Evolutionary conservation across 1,139 yeast species (phyloP).

Genomic region (Magnusiomyces starmeri): DNA sequence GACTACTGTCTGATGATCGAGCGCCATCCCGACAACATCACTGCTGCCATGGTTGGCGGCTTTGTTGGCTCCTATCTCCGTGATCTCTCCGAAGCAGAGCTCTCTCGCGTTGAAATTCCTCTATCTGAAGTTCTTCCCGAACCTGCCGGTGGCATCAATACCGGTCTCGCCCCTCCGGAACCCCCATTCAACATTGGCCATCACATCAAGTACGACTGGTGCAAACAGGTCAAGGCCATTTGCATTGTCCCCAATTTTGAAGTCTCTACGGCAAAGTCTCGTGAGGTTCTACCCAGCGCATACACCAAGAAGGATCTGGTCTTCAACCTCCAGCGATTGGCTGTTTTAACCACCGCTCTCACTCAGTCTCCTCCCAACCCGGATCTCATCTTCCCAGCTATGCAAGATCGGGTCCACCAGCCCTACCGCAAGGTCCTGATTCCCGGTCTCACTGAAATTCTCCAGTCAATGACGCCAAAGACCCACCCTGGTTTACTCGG

Average conservation of each 20-base stretch:
- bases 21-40: slow-evolving; percentile 95
- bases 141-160: slow-evolving; percentile 58
- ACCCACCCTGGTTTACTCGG: slow-evolving; percentile 83
- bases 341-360: slow-evolving; percentile 74
- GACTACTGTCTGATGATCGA: slow-evolving; percentile 96
- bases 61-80: slow-evolving; percentile 91
- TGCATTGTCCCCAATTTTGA: slow-evolving; percentile 92
- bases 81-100: slow-evolving; percentile 64
- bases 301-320: slow-evolving; percentile 80
- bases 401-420: slow-evolving; percentile 96
- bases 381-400: slow-evolving; percentile 78
- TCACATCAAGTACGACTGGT: slow-evolving; percentile 81
- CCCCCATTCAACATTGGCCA: slow-evolving; percentile 90
- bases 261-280: slow-evolving; percentile 82
- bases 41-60: slow-evolving; percentile 99
- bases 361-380: slow-evolving; percentile 78
- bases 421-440: slow-evolving; percentile 86
- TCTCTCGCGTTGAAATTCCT: slow-evolving; percentile 71
- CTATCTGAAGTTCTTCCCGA: slow-evolving; percentile 77
- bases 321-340: slow-evolving; percentile 75
- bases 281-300: slow-evolving; percentile 77
- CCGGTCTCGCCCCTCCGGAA: slow-evolving; percentile 61
- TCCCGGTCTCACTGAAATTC: slow-evolving; percentile 82
- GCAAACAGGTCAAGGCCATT: slow-evolving; percentile 71
- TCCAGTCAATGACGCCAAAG: slow-evolving; percentile 73